Evolutionary conservation across 495 filamentous ascomycete genomes (phyloP).

Genomic region (Achaetomiella virescens): DNA sequence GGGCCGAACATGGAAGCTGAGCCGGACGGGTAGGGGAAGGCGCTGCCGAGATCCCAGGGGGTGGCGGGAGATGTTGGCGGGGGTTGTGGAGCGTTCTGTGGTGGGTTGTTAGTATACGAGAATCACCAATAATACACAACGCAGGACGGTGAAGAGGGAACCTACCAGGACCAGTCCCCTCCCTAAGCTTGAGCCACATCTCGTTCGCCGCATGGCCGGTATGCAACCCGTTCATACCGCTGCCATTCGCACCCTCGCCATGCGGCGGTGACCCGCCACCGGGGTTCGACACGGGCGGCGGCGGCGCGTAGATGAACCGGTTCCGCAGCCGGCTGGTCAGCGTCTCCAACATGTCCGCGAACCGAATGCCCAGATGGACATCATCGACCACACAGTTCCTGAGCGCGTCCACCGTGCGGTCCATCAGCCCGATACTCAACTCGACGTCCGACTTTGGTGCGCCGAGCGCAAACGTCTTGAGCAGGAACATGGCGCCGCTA

Average conservation of each 20-base stretch:
- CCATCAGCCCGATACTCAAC: slow-evolving; percentile 72
- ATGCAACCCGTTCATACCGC: slow-evolving; percentile 21
- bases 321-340: slow-evolving; percentile 67
- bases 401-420: slow-evolving; percentile 71
- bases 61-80: slow-evolving; percentile 50
- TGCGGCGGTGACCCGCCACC: slow-evolving; percentile 37
- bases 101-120: not conserved
- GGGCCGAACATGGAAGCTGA: slow-evolving; percentile 42
- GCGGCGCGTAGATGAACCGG: slow-evolving; percentile 61
- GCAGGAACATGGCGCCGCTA: slow-evolving; percentile 88
- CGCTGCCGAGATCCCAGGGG: slow-evolving; percentile 46
- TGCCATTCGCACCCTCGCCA: slow-evolving; percentile 20
- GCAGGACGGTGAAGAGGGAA: not conserved
- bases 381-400: slow-evolving; percentile 87
- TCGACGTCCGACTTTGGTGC: slow-evolving; percentile 84
- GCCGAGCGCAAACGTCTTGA: slow-evolving; percentile 89
- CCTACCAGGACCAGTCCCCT: slow-evolving; percentile 21
- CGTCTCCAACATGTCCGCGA: slow-evolving; percentile 84
- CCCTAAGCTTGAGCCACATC: slow-evolving; percentile 30
- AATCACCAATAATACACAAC: not conserved
- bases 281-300: slow-evolving; percentile 23
- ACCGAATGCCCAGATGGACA: slow-evolving; percentile 88
- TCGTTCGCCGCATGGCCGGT: slow-evolving; percentile 19
- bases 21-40: slow-evolving; percentile 42
- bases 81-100: slow-evolving; percentile 40